Evolutionary conservation across 306 rosid genomes (phyloP), one percentile per base, ranked within the genome.

Genomic region (Lupinus albus): DNA sequence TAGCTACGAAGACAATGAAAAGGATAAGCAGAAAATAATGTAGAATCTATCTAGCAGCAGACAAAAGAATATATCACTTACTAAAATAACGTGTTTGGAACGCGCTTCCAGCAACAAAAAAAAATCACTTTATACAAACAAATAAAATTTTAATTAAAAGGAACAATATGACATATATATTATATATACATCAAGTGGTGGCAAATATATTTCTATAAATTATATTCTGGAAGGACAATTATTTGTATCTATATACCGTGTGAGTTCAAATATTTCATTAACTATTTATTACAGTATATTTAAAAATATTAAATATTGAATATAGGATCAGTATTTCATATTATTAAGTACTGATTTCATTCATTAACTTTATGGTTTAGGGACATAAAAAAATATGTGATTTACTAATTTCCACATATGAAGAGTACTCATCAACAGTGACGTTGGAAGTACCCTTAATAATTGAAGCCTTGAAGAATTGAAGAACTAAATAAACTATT

Each of bases 401-500:
- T 71, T 46, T 21, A 13, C 54, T 17, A 46, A 44, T 67, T 20
- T 49, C 21, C 8, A 45, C 48, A 35, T 72, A 76, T 25, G 28
- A 3, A 46, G 17, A 28, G 11, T 49, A 56, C 44, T 71, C 14
- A 55, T 35, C 13, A 56, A 35, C n/a, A n/a, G n/a, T n/a, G 39
- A 35, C 44, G 73, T 68, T 76, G 67, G 57, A 77, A 15, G 38
- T 6, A 61, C 68, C 30, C 30, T 25, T 25, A 25, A 25, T 25
- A 2, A 25, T 54, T 65, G 36, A 78, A 78, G 51, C 66, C 73
- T 73, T 73, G 75, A 78, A 78, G 51, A 70, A 77, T 73, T 73
- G 75, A 33, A 63, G 76, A 68, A 72, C 28, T 72, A 55, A 63
- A 59, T 41, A 67, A 81, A 77, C 36, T 71, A 77, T 71, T 77